phyloP scores from a whole-genome alignment of 2,329 filamentous ascomycete species.

The Massarina eburnea region DNA sequence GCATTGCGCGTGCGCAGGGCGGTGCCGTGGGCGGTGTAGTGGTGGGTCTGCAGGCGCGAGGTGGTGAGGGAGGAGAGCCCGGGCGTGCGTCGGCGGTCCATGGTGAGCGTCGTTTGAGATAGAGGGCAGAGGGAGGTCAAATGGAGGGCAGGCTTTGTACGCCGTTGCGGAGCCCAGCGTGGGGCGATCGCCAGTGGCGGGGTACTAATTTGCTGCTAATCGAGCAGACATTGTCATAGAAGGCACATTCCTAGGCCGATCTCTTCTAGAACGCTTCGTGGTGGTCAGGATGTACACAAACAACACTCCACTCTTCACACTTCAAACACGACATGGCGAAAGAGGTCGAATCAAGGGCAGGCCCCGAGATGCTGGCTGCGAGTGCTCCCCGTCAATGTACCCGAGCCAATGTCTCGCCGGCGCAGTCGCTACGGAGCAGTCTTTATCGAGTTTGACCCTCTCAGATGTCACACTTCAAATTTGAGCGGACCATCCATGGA shows the following conservation, averaged over 20 bases:
- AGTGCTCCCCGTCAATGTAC: background rate
- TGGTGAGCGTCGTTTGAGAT: slow-evolving; percentile 17
- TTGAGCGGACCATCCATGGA: background rate
- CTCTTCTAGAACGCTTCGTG: background rate
- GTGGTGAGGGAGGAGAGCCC: slow-evolving; percentile 72
- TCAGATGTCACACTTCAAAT: background rate
- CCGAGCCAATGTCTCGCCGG: background rate
- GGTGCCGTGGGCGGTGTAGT: slow-evolving; percentile 88
- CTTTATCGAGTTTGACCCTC: background rate
- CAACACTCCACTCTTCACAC: background rate
- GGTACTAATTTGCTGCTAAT: no score
- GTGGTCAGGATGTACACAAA: background rate
- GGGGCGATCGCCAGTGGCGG: background rate
- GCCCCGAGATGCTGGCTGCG: background rate
- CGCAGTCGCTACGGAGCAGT: background rate
- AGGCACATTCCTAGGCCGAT: background rate
- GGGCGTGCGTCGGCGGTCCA: slow-evolving; percentile 71
- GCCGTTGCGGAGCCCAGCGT: background rate
- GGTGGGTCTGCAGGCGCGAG: slow-evolving; percentile 70
- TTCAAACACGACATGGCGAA: background rate
- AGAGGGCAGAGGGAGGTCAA: background rate
- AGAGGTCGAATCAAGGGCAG: background rate
- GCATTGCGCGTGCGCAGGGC: slow-evolving; percentile 83
- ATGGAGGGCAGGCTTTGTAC: background rate
- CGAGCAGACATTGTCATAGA: background rate